These are phyloP conservation scores for Davidsoniella neocaledoniae DNA, from an alignment of 2,329 filamentous ascomycete genomes.

Conservation along the genomic window DNA sequence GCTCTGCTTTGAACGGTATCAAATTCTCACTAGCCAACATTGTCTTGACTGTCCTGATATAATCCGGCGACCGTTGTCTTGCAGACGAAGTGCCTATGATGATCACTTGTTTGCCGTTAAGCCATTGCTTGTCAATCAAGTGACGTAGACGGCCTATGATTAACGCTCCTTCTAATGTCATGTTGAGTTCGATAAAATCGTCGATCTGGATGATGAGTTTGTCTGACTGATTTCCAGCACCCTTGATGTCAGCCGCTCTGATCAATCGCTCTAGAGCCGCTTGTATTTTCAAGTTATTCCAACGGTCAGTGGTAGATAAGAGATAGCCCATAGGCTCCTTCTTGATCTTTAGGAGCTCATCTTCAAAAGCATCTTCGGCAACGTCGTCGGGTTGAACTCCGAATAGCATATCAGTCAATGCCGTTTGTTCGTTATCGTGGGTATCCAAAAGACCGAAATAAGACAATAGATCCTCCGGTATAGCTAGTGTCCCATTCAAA, in stretches of 20 bases:
- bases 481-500: slow-evolving; percentile 32
- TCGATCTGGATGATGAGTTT: slow-evolving; percentile 60
- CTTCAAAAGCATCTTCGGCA: slow-evolving; percentile 21
- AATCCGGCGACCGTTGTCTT: slow-evolving; percentile 29
- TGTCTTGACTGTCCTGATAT: slow-evolving; percentile 23
- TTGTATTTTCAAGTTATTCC: slow-evolving; percentile 45
- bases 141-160: slow-evolving; percentile 55
- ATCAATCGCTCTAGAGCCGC: slow-evolving; percentile 41
- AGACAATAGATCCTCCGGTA: slow-evolving; percentile 18
- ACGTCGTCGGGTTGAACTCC: slow-evolving; percentile 7
- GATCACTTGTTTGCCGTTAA: slow-evolving; percentile 52
- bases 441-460: slow-evolving; percentile 9
- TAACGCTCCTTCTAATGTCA: slow-evolving; percentile 48
- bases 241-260: slow-evolving; percentile 25
- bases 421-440: slow-evolving; percentile 19
- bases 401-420: slow-evolving; percentile 9
- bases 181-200: slow-evolving; percentile 64
- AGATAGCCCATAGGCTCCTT: slow-evolving; percentile 20
- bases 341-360: slow-evolving; percentile 28
- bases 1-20: slow-evolving; percentile 15
- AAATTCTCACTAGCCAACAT: slow-evolving; percentile 26
- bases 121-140: slow-evolving; percentile 55
- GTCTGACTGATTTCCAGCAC: slow-evolving; percentile 20
- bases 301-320: slow-evolving; percentile 28
- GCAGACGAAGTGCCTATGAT: slow-evolving; percentile 63